Evolutionary conservation across 306 rosid species (phyloP).

Genomic region (Comarum palustre): DNA sequence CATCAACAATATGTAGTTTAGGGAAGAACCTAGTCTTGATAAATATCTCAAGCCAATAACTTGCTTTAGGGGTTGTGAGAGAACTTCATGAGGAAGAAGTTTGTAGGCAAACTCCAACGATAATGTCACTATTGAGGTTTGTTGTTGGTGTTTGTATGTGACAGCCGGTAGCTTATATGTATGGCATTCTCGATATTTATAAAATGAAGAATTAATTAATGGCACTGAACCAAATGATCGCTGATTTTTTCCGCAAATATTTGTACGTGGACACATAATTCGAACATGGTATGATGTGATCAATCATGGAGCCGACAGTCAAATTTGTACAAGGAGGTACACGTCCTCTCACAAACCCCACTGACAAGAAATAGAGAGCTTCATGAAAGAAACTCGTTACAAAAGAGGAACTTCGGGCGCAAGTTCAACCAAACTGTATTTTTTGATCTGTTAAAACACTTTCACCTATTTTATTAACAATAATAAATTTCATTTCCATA

Average conservation of each 20-base stretch:
- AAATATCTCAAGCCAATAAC: not conserved
- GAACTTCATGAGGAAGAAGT: not conserved
- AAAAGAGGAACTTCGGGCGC: not conserved
- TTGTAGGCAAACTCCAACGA: not conserved
- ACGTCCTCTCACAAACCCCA: constrained; percentile 5
- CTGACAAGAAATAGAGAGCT: not conserved
- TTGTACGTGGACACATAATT: not conserved
- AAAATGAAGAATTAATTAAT: not conserved
- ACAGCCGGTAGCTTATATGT: not conserved
- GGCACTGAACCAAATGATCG: not conserved
- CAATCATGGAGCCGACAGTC: not conserved
- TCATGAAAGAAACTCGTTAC: not conserved
- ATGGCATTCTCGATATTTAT: not conserved
- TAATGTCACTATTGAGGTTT: not conserved
- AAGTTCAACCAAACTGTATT: not conserved
- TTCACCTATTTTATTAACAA: not conserved
- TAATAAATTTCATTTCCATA: no score
- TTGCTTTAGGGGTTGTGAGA: not conserved
- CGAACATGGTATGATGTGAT: not conserved
- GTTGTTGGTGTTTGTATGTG: not conserved
- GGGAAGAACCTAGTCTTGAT: not conserved
- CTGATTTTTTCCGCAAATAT: not conserved
- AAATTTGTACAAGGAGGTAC: no score
- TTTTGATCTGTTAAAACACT: not conserved
- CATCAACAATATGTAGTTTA: not conserved